Evolutionary conservation across 192 early-diverging fungal genomes (phyloP), one percentile per base, ranked within the genome.

Genomic region (Backusella westeae): DNA sequence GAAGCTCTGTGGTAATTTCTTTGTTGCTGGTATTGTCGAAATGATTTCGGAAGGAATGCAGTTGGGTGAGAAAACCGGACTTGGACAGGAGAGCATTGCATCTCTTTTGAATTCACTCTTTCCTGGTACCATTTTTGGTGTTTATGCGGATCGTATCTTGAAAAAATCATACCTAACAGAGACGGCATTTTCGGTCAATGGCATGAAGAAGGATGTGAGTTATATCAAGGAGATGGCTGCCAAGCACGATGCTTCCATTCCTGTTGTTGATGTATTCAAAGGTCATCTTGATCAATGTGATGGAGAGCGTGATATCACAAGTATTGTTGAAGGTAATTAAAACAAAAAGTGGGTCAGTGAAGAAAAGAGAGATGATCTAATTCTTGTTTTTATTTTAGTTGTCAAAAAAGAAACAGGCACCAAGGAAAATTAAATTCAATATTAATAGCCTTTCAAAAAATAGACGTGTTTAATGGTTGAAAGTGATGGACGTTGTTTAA

Each of bases 1-100:
- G 78, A 94, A 94, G 75, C 78, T 94, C 8, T 66, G 87, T 46
- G 91, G 91, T 66, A 94, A 94, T 67, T 94, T 89, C 53, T 86
- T 94, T 70, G 81, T 94, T 26, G 77, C 79, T 0, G 77, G 86
- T 2, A 79, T 83, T 7, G 69, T 91, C 29, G 91, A 94, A 78
- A 72, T 89, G 5, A 59, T 94, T 3, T 87, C 89, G 0, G 90
- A 94, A 69, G 92, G 88, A 4, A 72, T 89, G 46, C 88, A 85
- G 0, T 82, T 92, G 3, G 89, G 88, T 0, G 88, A 89, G 38
- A 83, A 83, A 41, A 41, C 72, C 3, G 89, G 80, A 0, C 36
- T 91, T n/a, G 80, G 86, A 0, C 81, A 87, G 36, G 82, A 85
- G 9, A 81, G 86, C n/a, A 82, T 89, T 23, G 52, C 86, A 7